Percentiles rank a stretch among this genome's conserved stretches.
These are phyloP conservation scores for Ceratocystis cubensis DNA, from an alignment of 2,329 filamentous ascomycete species.

Conservation along the genomic window DNA sequence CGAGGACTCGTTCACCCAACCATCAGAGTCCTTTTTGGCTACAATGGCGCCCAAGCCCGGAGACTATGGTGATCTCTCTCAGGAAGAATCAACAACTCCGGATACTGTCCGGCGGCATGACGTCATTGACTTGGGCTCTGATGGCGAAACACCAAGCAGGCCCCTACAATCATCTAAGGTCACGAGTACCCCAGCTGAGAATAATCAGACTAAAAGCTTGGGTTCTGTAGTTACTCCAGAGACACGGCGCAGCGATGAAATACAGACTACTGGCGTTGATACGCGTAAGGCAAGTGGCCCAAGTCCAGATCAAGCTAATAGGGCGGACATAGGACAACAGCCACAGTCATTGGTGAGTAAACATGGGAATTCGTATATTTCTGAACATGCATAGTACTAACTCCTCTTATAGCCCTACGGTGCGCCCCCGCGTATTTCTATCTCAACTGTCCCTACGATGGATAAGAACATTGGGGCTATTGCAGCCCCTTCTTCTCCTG, in stretches of 20 bases:
- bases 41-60: neutral
- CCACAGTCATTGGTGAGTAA: neutral
- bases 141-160: neutral
- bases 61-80: neutral
- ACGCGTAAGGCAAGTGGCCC: neutral
- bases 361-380: too few relatives aligned
- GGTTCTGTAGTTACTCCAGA: neutral
- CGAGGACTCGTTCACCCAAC: conserved; percentile 4
- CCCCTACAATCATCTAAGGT: neutral
- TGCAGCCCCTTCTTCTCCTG: neutral
- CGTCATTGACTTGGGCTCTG: neutral
- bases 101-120: neutral
- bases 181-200: neutral
- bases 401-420: neutral
- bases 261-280: neutral
- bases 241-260: neutral
- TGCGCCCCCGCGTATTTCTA: neutral
- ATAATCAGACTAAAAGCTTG: neutral
- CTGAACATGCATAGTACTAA: neutral
- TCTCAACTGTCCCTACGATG: neutral
- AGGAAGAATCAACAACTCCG: conserved; percentile 14
- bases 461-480: neutral
- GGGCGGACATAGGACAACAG: neutral
- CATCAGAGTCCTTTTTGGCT: conserved; percentile 5
- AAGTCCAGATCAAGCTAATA: neutral